Evolutionary conservation across 768 basidiomycete species (phyloP).

Genomic region (Cytidiella melzeri): DNA sequence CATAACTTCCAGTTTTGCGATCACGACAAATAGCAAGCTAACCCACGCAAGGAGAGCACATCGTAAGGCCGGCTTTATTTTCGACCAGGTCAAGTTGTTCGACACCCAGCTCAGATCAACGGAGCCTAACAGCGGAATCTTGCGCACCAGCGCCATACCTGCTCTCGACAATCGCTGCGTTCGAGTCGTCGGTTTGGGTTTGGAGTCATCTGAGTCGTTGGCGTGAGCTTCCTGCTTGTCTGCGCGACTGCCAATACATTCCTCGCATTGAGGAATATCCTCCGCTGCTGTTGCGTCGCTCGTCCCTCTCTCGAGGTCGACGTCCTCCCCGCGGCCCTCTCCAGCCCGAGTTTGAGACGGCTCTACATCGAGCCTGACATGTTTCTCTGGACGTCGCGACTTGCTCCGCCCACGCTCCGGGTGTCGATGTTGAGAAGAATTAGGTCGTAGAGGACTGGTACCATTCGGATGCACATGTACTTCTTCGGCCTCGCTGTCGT

Average conservation of each 20-base stretch:
- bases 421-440: background rate
- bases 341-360: background rate
- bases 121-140: constrained; percentile 15
- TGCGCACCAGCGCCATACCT: constrained; percentile 1
- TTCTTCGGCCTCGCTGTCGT: constrained; percentile 7
- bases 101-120: constrained; percentile 46
- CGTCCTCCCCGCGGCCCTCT: background rate
- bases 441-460: too few species aligned
- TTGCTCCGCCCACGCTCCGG: background rate
- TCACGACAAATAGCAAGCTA: constrained; percentile 50
- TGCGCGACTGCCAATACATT: too few species aligned
- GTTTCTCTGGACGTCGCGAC: background rate
- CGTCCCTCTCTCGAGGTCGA: background rate
- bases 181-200: too few species aligned
- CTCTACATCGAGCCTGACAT: background rate
- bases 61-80: constrained; percentile 58
- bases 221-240: too few species aligned
- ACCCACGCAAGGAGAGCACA: constrained; percentile 60
- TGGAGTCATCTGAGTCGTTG: too few species aligned
- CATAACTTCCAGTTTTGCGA: constrained; percentile 38
- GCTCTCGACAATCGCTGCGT: background rate
- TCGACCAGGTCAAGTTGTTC: constrained; percentile 49
- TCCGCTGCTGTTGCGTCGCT: background rate
- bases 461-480: too few species aligned
- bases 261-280: background rate